These are phyloP conservation scores for Ophiocordyceps australis DNA, from an alignment of 2,329 filamentous ascomycete species.

Conservation along the genomic window DNA sequence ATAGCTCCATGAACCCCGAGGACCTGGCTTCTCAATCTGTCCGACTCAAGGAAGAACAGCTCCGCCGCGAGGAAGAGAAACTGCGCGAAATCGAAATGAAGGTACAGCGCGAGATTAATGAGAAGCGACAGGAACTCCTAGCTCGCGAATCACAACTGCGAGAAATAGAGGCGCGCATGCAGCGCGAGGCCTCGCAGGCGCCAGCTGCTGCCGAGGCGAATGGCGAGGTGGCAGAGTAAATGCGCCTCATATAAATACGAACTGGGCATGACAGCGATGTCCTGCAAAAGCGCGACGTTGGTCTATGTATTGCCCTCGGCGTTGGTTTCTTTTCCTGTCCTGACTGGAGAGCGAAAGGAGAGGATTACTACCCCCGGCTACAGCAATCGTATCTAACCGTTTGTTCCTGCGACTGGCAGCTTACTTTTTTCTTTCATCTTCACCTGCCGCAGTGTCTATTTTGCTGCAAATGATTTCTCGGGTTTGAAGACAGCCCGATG, in stretches of 20 bases:
- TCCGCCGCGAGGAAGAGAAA: conserved; percentile 98
- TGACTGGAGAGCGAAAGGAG: conserved; percentile 22
- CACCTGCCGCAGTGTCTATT: no score
- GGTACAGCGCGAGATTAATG: conserved; percentile 98
- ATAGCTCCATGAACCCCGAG: conserved; percentile 82
- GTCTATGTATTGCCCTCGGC: conserved; percentile 26
- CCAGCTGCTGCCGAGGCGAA: conserved; percentile 30
- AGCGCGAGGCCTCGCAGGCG: conserved; percentile 50
- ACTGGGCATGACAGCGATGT: conserved; percentile 13
- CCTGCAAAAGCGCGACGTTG: conserved; percentile 19
- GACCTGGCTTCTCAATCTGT: conserved; percentile 94
- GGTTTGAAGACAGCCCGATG: no score
- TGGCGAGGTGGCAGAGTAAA: conserved; percentile 35
- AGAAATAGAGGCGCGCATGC: conserved; percentile 97
- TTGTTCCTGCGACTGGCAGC: conserved; percentile 8
- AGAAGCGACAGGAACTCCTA: conserved; percentile 96
- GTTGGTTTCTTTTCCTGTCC: conserved; percentile 24
- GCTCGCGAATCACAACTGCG: conserved; percentile 96
- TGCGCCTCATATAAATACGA: conserved; percentile 10
- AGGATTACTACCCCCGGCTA: conserved; percentile 23
- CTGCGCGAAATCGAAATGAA: conserved; percentile 98
- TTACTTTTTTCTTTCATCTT: conserved; percentile 8
- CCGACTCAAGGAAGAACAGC: conserved; percentile 97
- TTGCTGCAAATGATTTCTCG: no score
- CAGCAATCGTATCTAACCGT: conserved; percentile 17